Evolutionary conservation across 2,329 filamentous ascomycete genomes (phyloP), one percentile per base, ranked within the genome.

Genomic region (Amesomyces nigricolor): DNA sequence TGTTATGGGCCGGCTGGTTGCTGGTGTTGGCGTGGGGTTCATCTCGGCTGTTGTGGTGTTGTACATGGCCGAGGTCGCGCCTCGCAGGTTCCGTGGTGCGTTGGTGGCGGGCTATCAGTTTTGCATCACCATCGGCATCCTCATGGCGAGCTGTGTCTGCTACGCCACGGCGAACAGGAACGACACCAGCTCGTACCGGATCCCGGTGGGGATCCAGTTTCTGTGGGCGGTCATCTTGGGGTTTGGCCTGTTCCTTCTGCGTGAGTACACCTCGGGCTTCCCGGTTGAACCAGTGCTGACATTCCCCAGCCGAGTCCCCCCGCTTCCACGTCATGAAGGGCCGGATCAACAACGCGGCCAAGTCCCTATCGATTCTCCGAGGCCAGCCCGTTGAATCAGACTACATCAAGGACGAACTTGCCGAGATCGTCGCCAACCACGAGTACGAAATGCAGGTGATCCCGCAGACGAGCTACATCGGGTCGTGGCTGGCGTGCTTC

Each of bases 81-180:
- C 82, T 35, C 77, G 76, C 68, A 84, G 82, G 65, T 80, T 89
- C 56, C 83, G 87, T 65, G 86, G 87, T 65, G 84, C 86, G 52
- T 77, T 89, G 58, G 86, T 91, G 9, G 81, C 85, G 1, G 85
- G 84, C 2, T 90, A 90, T 71, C 86, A 89, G 70, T 89, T 89
- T 75, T 87, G 81, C 69, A 85, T 90, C 70, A 89, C 86, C 47
- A 78, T 89, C 59, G 87, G 87, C 67, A 75, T 90, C 58, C 74
- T 89, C 63, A 70, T 89, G 54, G 86, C 86, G 45, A 78, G 84
- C 9, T 84, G 85, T 59, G 84, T 89, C 57, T 79, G 82, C 64
- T 88, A 89, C 66, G 79, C 72, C 17, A 86, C 81, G n/a, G 72
- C 86, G 65, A 66, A 80, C 61, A 76, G 79, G 57, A 70, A 68